Percentiles rank a stretch among this genome's conserved stretches.
phyloP scores from a whole-genome alignment of 768 basidiomycete species.

The Lentinula guzmanii region DNA sequence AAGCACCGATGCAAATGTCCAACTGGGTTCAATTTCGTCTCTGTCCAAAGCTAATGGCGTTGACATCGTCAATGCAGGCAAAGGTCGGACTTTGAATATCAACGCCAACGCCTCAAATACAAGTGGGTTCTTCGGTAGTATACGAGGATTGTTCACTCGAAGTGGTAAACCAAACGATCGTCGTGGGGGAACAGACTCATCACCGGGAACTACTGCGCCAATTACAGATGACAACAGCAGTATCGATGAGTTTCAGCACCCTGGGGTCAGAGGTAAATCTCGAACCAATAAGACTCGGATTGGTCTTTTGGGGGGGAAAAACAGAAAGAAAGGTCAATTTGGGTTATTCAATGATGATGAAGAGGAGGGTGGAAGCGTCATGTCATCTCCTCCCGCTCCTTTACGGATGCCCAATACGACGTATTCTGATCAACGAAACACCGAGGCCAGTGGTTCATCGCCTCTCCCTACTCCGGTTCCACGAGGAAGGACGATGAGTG shows the following conservation, averaged over 20 bases:
- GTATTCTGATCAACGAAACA: not conserved
- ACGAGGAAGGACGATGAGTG: not conserved
- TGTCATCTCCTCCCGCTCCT: conserved; percentile 9
- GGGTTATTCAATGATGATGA: conserved; percentile 6
- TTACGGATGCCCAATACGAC: not conserved
- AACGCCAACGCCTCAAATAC: not conserved
- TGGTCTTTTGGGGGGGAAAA: not conserved
- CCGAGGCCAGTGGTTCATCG: too few relatives aligned
- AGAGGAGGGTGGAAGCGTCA: conserved; percentile 2
- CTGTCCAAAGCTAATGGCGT: not conserved
- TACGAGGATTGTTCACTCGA: conserved; percentile 4
- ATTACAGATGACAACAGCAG: conserved; percentile 17
- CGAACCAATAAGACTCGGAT: conserved; percentile 6
- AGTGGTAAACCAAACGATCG: not conserved
- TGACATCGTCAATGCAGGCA: not conserved
- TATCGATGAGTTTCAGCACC: conserved; percentile 13
- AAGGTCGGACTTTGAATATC: not conserved
- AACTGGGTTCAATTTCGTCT: not conserved
- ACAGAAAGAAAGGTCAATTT: conserved; percentile 16
- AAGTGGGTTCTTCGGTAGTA: conserved; percentile 7
- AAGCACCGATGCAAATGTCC: not conserved
- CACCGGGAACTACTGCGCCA: not conserved
- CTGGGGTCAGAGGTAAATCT: conserved; percentile 5
- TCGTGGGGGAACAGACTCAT: not conserved
- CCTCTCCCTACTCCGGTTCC: too few relatives aligned